A percentile compares a stretch with the other conserved stretches of the same genome.
phyloP scores from a whole-genome alignment of 345 rosid species.

The Chamaenerion angustifolium region DNA sequence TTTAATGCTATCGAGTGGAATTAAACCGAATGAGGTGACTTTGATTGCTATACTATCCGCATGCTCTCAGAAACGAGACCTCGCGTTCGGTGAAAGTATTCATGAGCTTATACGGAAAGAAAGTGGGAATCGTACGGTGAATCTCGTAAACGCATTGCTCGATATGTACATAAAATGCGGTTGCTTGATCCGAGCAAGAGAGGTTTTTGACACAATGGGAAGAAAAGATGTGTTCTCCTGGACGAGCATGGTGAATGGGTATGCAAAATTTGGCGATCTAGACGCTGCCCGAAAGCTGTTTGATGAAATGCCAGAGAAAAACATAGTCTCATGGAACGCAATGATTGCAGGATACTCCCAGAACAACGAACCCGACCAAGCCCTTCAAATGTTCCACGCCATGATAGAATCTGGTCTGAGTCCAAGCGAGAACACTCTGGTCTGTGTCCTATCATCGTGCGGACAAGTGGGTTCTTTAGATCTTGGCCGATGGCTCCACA shows the following conservation, averaged over 20 bases:
- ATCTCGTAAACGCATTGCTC: conserved; percentile 19
- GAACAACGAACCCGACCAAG: conserved; percentile 22
- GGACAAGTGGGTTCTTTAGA: conserved; percentile 28
- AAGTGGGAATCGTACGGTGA: conserved; percentile 9
- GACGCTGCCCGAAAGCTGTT: conserved; percentile 20
- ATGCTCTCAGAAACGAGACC: conserved; percentile 21
- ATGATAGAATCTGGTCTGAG: conserved; percentile 14
- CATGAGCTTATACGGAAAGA: conserved; percentile 14
- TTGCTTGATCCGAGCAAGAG: conserved; percentile 17
- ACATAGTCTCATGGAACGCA: conserved; percentile 31
- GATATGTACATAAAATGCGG: conserved; percentile 31
- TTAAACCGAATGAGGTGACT: conserved; percentile 29
- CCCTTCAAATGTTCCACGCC: conserved; percentile 16
- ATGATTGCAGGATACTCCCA: conserved; percentile 37
- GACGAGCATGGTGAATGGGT: conserved; percentile 35
- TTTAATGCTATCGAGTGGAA: conserved; percentile 17
- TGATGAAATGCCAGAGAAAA: conserved; percentile 27
- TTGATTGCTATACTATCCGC: conserved; percentile 22
- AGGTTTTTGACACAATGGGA: conserved; percentile 18
- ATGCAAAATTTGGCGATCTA: conserved; percentile 23
- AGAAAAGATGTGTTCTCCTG: conserved; percentile 29
- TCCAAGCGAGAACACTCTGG: conserved; percentile 24
- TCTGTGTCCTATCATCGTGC: conserved; percentile 28
- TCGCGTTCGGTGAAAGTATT: conserved; percentile 14
- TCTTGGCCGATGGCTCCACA: conserved; percentile 17